These are phyloP conservation scores for Edaphochlamys debaryana DNA, from an alignment of 139 green algal genomes.

Conservation along the genomic window DNA sequence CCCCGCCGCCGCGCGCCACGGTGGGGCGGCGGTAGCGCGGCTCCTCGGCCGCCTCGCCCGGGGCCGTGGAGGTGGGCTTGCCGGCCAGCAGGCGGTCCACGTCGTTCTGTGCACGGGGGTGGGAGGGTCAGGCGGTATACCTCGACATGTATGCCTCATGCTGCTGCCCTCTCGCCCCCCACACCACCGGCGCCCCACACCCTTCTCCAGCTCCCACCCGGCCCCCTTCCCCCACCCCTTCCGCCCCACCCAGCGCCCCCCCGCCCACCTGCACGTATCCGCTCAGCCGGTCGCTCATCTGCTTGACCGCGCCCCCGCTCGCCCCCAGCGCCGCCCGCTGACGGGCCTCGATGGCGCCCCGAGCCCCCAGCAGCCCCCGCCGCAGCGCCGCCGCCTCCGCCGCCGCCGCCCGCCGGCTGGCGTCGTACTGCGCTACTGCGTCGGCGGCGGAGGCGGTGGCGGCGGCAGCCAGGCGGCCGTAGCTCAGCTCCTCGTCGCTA, in stretches of 20 bases:
- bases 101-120: conserved; percentile 30
- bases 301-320: conserved; percentile 12
- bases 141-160: not conserved
- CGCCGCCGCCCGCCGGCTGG: conserved; percentile 2
- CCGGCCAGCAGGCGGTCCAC: conserved; percentile 31
- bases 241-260: too few relatives aligned
- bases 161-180: too few relatives aligned
- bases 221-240: too few relatives aligned
- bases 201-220: too few relatives aligned
- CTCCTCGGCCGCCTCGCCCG: not conserved
- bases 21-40: conserved; percentile 30
- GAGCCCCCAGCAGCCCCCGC: conserved; percentile 16
- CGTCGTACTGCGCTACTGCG: conserved; percentile 4
- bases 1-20: not conserved
- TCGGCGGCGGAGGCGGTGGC: conserved; percentile 1
- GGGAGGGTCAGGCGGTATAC: not conserved
- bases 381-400: conserved; percentile 26
- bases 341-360: conserved; percentile 19
- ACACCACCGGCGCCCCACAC: too few relatives aligned
- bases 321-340: conserved; percentile 23
- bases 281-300: conserved; percentile 32
- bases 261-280: too few relatives aligned
- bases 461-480: conserved; percentile 3
- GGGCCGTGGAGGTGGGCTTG: conserved; percentile 20
- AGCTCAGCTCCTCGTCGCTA: conserved; percentile 32